These are phyloP conservation scores for Boletales sp. DNA, from an alignment of 768 basidiomycete species.

Conservation along the genomic window DNA sequence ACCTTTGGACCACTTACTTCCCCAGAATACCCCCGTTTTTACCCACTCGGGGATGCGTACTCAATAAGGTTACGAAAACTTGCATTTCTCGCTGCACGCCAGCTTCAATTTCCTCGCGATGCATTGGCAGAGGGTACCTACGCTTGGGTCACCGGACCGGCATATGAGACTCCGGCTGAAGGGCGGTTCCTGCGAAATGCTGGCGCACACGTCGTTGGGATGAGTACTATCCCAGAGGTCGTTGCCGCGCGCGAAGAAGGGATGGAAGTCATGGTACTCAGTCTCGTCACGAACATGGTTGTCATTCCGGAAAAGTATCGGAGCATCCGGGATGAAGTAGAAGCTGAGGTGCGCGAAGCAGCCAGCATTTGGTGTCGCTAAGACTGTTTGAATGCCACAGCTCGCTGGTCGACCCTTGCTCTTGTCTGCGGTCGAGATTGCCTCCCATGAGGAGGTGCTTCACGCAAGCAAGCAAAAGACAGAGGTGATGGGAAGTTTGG, in stretches of 20 bases:
- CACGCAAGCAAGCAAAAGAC: conserved; percentile 62
- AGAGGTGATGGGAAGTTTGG: conserved; percentile 66
- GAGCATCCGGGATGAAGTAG: conserved; percentile 70
- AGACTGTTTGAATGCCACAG: conserved; percentile 32
- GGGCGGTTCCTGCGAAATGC: conserved; percentile 69
- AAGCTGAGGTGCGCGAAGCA: conserved; percentile 58
- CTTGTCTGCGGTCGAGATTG: conserved; percentile 40
- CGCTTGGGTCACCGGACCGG: conserved; percentile 88
- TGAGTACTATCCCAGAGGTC: conserved; percentile 92
- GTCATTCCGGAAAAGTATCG: conserved; percentile 65
- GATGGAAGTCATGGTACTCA: conserved; percentile 72
- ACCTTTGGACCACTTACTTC: conserved; percentile 69
- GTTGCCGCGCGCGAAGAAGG: conserved; percentile 75
- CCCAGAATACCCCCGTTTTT: conserved; percentile 64
- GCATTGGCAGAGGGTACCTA: conserved; percentile 80
- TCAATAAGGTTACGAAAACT: conserved; percentile 65
- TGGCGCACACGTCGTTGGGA: conserved; percentile 90
- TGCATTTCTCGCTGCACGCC: conserved; percentile 67
- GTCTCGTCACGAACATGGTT: conserved; percentile 83
- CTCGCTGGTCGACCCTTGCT: conserved; percentile 55
- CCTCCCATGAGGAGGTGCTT: conserved; percentile 81
- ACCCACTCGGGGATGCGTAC: conserved; percentile 84
- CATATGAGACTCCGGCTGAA: conserved; percentile 88
- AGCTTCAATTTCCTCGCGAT: conserved; percentile 48
- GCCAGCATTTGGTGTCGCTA: not conserved